phyloP scores from a whole-genome alignment of 208 protist genomes.

The Trypanosoma brucei region DNA sequence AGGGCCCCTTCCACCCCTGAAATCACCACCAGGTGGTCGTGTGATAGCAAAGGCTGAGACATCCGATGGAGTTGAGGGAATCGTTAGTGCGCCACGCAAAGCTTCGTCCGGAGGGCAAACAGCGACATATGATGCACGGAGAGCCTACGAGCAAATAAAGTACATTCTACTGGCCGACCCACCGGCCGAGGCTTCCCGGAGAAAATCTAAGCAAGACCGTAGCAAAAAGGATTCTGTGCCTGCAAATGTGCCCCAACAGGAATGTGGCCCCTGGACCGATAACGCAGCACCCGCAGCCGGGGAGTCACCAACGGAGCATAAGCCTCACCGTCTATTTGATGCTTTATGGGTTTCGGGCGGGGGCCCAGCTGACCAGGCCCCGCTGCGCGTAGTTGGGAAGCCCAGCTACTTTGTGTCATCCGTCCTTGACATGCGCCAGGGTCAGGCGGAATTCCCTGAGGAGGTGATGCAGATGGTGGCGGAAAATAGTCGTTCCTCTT shows the following conservation, averaged over 20 bases:
- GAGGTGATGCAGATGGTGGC: constrained; percentile 25
- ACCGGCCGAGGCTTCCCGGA: neutral
- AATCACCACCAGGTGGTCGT: too few relatives aligned
- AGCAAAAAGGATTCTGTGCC: neutral
- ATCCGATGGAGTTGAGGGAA: neutral
- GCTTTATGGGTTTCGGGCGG: constrained; percentile 73
- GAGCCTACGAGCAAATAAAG: constrained; percentile 21
- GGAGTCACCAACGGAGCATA: neutral
- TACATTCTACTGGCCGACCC: constrained; percentile 24
- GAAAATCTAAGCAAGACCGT: neutral
- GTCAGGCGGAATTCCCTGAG: constrained; percentile 9
- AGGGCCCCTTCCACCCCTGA: too few relatives aligned
- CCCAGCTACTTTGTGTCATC: constrained; percentile 63
- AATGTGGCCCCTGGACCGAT: neutral
- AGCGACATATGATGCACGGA: neutral
- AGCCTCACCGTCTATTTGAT: constrained; percentile 56
- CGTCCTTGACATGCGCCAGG: constrained; percentile 27
- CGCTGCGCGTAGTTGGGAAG: constrained; percentile 40
- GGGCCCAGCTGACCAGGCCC: constrained; percentile 28
- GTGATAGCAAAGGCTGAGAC: neutral
- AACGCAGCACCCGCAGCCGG: neutral
- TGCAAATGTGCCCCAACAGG: neutral
- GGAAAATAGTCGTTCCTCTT: constrained; percentile 15
- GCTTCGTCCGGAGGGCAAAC: neutral
- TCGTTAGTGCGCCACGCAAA: neutral